Conservation (phyloP, 2,329 filamentous ascomycete genomes). For the Cordyceps militaris region DNA sequence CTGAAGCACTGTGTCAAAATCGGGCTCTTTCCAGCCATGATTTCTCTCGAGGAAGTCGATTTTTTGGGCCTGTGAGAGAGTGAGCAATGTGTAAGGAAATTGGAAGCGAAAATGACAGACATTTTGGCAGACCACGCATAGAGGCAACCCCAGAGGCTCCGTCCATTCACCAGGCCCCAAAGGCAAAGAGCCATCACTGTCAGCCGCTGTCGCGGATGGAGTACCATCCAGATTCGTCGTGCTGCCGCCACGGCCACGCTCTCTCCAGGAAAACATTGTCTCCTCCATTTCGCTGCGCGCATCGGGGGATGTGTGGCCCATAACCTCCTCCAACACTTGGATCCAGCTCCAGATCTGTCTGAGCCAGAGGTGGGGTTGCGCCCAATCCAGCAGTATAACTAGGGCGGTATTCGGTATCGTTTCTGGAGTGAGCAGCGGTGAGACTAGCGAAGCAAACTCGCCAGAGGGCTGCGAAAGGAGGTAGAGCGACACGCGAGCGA, state of each 20-base stretch:
- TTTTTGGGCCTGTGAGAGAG: conserved; percentile 59
- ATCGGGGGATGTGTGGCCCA: conserved; percentile 65
- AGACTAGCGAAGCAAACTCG: conserved; percentile 74
- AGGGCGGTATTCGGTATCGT: conserved; percentile 81
- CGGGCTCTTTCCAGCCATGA: conserved; percentile 88
- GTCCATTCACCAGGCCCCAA: conserved; percentile 90
- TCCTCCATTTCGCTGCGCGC: conserved; percentile 82
- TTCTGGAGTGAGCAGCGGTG: conserved; percentile 75
- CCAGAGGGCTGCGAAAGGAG: conserved; percentile 79
- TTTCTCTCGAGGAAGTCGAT: conserved; percentile 88
- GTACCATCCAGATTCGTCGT: conserved; percentile 57
- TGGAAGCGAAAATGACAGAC: conserved; percentile 42
- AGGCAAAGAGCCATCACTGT: conserved; percentile 65
- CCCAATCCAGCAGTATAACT: conserved; percentile 92
- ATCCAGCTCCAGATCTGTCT: conserved; percentile 87
- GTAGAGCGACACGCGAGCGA: conserved; percentile 84
- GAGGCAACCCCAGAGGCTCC: conserved; percentile 74
- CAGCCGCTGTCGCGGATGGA: conserved; percentile 48
- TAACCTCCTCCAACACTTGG: conserved; percentile 68
- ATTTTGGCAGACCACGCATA: conserved; percentile 95
- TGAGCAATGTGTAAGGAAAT: conserved; percentile 17
- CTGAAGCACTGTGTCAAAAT: conserved; percentile 93
- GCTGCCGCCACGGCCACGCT: conserved; percentile 61
- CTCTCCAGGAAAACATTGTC: conserved; percentile 71
- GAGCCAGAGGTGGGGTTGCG: conserved; percentile 87